Evolutionary conservation across 176 grass and related monocot species (phyloP).

Genomic region (Musa troglodytarum): DNA sequence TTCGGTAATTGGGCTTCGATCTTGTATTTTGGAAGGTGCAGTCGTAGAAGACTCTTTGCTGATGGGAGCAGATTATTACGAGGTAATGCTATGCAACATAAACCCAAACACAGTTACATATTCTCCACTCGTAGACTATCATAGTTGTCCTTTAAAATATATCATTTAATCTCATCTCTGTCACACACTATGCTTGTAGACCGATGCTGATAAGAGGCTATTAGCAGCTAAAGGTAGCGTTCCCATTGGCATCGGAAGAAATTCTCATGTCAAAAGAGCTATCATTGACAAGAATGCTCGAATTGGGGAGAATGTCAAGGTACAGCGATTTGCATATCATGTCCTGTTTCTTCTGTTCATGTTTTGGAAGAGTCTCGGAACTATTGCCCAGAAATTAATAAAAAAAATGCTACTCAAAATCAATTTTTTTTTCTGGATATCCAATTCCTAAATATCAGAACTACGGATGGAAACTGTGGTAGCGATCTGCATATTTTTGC

Average conservation of each 20-base stretch:
- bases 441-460: too few species aligned
- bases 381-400: too few species aligned
- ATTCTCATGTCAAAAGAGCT: slow-evolving; percentile 76
- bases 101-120: background rate
- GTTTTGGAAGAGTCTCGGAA: too few species aligned
- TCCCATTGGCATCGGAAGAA: slow-evolving; percentile 89
- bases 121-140: too few species aligned
- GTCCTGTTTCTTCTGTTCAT: too few species aligned
- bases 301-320: slow-evolving; percentile 90
- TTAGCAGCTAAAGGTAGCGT: slow-evolving; percentile 63
- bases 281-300: slow-evolving; percentile 99
- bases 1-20: slow-evolving; percentile 87
- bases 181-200: slow-evolving; percentile 23
- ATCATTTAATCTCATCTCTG: too few species aligned
- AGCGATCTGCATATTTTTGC: too few species aligned
- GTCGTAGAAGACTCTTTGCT: slow-evolving; percentile 80
- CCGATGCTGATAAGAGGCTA: slow-evolving; percentile 60
- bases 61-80: slow-evolving; percentile 98
- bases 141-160: too few species aligned
- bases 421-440: too few species aligned
- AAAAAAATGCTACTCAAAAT: too few species aligned
- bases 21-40: slow-evolving; percentile 80
- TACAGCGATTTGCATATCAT: slow-evolving; percentile 16
- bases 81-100: slow-evolving; percentile 35
- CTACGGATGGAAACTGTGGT: too few species aligned